Evolutionary conservation across 2,329 filamentous ascomycete genomes (phyloP), one percentile per base, ranked within the genome.

Genomic region (Clarireedia homoeocarpa): DNA sequence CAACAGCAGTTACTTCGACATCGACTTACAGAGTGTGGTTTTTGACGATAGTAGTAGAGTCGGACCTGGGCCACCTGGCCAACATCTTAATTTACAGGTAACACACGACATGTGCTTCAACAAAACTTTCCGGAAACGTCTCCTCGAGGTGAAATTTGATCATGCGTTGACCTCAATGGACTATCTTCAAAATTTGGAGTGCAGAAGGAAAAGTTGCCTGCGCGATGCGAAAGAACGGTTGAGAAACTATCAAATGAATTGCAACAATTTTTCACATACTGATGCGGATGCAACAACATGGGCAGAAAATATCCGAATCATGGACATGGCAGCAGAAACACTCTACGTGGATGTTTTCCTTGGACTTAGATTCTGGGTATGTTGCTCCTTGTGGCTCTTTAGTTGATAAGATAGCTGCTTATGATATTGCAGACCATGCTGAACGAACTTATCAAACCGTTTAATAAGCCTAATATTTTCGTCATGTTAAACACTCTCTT

Each of bases 401-500:
- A 30, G 26, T 9, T 24, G 14, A 26, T 9, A 46, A 14, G 27
- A 12, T 26, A 17, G 15, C 30, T 40, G 51, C 59, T 61, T 24
- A 61, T 44, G 14, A 26, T 6, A 17, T 4, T 12, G 54, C 26
- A 67, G 65, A 64, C 58, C 5, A 66, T 67, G 65, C 52, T 64
- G 10, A 26, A 62, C 45, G 59, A 65, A 27, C 59, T 67, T 2
- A 52, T 61, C 54, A 48, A 48, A 27, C 51, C 44, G 0, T 66
- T 64, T 17, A 58, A 63, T 24, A 65, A 62, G 45, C 58, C 53
- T 3, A 64, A 62, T 26, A 53, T 62, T 6, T 39, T 67, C 10
- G 66, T 66, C 6, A 64, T 67, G 63, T 58, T 69, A 5, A 69
- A 69, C 40, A 67, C 66, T 1, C 51, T 69, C 2, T 69, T 66